These are phyloP conservation scores for Adansonia gregorii DNA, from an alignment of 441 rosid species.

Conservation along the genomic window DNA sequence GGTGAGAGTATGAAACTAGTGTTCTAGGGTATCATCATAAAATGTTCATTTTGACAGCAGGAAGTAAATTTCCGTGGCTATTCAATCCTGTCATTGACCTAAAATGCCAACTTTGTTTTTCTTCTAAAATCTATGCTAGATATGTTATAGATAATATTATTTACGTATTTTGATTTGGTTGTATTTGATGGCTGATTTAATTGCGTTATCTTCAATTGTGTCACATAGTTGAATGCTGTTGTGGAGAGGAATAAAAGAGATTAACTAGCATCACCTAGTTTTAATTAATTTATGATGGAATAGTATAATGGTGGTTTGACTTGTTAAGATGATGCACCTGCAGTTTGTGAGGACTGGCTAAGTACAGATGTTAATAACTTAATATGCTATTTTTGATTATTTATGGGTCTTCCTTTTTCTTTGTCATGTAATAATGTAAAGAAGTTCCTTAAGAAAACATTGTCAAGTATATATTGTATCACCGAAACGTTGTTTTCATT, in stretches of 20 bases:
- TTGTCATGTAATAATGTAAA: background rate
- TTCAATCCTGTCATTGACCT: background rate
- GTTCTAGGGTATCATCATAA: background rate
- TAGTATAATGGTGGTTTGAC: background rate
- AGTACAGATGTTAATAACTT: background rate
- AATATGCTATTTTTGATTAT: background rate
- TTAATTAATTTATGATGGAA: conserved; percentile 1
- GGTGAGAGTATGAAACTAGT: conserved; percentile 17
- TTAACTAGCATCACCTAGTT: conserved; percentile 5
- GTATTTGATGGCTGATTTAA: background rate
- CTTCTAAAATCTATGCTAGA: conserved; percentile 10
- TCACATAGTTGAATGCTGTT: conserved; percentile 4
- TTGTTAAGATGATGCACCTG: background rate
- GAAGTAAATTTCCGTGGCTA: background rate
- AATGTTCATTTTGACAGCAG: background rate
- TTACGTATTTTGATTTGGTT: background rate
- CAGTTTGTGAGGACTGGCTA: conserved; percentile 15
- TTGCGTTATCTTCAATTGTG: background rate
- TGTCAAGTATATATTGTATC: background rate
- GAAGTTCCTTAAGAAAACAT: background rate
- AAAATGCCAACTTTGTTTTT: conserved; percentile 4
- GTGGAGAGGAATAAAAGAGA: background rate
- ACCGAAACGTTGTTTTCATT: background rate
- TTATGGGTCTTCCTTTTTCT: background rate
- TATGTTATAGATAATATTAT: background rate